Evolutionary conservation across 768 basidiomycete species (phyloP).

Genomic region (Glaciozyma martinii): DNA sequence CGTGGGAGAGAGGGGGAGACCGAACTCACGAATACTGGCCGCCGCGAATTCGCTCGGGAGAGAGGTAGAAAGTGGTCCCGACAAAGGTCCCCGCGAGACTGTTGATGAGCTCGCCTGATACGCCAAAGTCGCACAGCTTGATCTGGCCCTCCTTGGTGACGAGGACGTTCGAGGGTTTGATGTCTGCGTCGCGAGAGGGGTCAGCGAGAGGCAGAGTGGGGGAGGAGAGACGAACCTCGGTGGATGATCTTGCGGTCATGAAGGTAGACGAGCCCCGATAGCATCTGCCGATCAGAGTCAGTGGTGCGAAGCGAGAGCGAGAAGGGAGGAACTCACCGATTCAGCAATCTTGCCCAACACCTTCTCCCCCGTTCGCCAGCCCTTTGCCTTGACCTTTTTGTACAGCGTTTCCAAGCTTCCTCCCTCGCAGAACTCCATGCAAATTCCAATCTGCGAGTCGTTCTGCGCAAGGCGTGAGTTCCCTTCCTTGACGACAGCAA

Average conservation of each 20-base stretch:
- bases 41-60: conserved; percentile 93
- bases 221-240: conserved; percentile 45
- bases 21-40: conserved; percentile 55
- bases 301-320: conserved; percentile 2
- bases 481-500: conserved; percentile 38
- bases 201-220: not conserved
- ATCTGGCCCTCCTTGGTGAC: conserved; percentile 44
- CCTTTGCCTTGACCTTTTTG: conserved; percentile 67
- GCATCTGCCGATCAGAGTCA: conserved; percentile 46
- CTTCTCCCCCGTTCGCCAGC: conserved; percentile 71
- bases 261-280: conserved; percentile 88
- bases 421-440: conserved; percentile 85
- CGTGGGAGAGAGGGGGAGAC: not conserved
- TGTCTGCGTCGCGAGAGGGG: conserved; percentile 36
- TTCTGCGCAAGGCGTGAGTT: conserved; percentile 7
- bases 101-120: conserved; percentile 46
- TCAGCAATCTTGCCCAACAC: conserved; percentile 87
- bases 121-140: conserved; percentile 48
- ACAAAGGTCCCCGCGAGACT: conserved; percentile 45
- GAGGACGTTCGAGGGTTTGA: conserved; percentile 47
- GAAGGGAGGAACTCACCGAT: conserved; percentile 53
- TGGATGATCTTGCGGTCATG: conserved; percentile 89
- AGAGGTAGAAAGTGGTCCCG: conserved; percentile 45
- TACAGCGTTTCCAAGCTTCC: conserved; percentile 84
- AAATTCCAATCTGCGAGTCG: conserved; percentile 80